Evolutionary conservation across 2,329 filamentous ascomycete genomes (phyloP).

Genomic region (Fusarium bactridioides): DNA sequence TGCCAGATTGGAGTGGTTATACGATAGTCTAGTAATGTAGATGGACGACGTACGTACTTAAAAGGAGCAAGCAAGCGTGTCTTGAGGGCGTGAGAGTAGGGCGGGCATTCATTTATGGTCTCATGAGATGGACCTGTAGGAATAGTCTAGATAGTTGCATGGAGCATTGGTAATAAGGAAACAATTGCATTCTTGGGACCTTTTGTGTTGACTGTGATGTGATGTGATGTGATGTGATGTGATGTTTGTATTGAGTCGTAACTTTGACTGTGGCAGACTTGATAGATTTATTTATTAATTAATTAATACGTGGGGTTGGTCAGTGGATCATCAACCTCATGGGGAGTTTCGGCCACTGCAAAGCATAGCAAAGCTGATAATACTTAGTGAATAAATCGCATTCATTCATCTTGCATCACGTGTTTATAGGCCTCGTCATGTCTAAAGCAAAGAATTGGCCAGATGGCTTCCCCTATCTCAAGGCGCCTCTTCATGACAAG

Average conservation of each 20-base stretch:
- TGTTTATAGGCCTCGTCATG: slow-evolving; percentile 34
- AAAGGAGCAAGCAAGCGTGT: slow-evolving; percentile 5
- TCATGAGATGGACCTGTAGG: slow-evolving; percentile 35
- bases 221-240: not conserved
- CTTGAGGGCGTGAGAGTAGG: not conserved
- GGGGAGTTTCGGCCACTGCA: not conserved
- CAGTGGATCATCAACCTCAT: not conserved
- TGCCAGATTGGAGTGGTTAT: slow-evolving; percentile 19
- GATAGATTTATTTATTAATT: not conserved
- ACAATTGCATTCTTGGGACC: not conserved
- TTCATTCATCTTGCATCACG: not conserved
- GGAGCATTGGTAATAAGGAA: slow-evolving; percentile 6
- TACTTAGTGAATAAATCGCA: not conserved
- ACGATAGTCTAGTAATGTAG: slow-evolving; percentile 31
- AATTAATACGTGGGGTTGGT: not conserved
- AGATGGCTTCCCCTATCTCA: slow-evolving; percentile 59
- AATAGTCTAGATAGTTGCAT: slow-evolving; percentile 37
- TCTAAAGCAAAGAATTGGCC: slow-evolving; percentile 67
- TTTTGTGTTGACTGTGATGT: not conserved
- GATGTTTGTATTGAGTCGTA: not conserved
- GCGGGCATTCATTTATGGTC: slow-evolving; percentile 11
- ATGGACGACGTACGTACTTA: not conserved
- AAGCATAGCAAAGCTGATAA: not conserved
- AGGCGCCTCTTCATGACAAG: slow-evolving; percentile 56
- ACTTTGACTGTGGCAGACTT: not conserved